Evolutionary conservation across 805 yeast species (phyloP), one percentile per base, ranked within the genome.

Genomic region (Priceomyces fermenticarens): DNA sequence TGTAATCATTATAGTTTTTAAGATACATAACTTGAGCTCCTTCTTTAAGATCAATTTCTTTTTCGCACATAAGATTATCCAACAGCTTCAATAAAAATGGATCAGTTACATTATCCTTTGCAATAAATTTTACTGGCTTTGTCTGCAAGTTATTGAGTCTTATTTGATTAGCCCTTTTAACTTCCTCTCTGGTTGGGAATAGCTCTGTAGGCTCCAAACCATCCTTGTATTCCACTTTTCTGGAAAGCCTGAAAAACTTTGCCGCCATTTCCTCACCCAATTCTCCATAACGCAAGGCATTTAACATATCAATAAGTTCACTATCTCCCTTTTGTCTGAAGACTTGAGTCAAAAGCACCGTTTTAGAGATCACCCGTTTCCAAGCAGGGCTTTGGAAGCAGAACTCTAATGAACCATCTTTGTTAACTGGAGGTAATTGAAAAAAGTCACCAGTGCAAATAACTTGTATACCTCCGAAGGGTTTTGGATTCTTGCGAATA

Each of bases 11-110:
- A 23, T 77, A 72, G 58, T 93, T 93, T 53, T 86, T 88, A 49
- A 93, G 65, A 73, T 88, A 81, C 97, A 93, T 90, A 1, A 93
- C 97, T 61, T 93, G 99, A 0, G 97, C 95, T 29, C 88, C 88
- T 40, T 78, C 81, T 58, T 90, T 91, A 48, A 93, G 65, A 2
- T 67, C 72, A 11, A 93, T 55, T 5, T 51, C 56, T 42, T 75
- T 72, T 20, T 83, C 85, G 34, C 93, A 95, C 85, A 90, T 82
- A 30, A 88, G 68, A 35, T 75, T 73, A 14, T 83, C 82, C 37
- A 83, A 60, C 42, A 67, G 54, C 27, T 64, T 58, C 13, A 57
- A 43, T 33, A 50, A 50, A 14, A 43, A 43, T 10, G 49, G 50
- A 37, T 46, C 50, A 4, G 52, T 42, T 2, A 59, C 60, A 17